A percentile compares a stretch with the other conserved stretches of the same genome.
These are phyloP conservation scores for Pseudozyma hubeiensis DNA, from an alignment of 1,284 basidiomycete genomes.

Conservation along the genomic window DNA sequence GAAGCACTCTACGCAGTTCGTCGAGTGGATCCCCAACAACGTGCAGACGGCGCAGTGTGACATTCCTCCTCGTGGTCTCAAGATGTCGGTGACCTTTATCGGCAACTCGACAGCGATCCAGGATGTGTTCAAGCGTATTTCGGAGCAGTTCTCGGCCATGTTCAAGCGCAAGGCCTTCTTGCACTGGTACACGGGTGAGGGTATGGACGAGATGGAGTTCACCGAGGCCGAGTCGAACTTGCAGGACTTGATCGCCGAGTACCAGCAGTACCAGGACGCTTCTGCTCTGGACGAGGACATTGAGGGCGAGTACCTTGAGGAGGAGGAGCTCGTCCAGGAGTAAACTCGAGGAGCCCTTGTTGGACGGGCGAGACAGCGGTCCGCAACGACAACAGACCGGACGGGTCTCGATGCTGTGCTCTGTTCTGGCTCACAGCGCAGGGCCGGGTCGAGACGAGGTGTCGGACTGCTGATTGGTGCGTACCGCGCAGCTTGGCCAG, in stretches of 20 bases:
- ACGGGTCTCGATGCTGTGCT: conserved; percentile 13
- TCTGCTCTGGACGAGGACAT: conserved; percentile 70
- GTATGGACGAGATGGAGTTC: conserved; percentile 70
- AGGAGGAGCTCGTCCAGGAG: conserved; percentile 56
- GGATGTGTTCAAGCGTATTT: conserved; percentile 68
- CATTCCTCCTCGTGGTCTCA: conserved; percentile 65
- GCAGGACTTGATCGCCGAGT: conserved; percentile 70
- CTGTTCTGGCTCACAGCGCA: not conserved
- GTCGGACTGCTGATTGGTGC: not conserved
- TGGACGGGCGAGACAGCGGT: no score
- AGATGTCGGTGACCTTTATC: conserved; percentile 69
- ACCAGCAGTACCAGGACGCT: conserved; percentile 70
- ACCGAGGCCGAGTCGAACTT: conserved; percentile 69
- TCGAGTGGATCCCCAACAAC: conserved; percentile 69
- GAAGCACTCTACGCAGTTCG: conserved; percentile 64
- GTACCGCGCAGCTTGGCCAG: no score
- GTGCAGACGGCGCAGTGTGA: conserved; percentile 68
- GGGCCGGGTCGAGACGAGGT: conserved; percentile 8
- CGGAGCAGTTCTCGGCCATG: conserved; percentile 67
- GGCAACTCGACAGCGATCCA: conserved; percentile 69
- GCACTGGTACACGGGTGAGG: conserved; percentile 70
- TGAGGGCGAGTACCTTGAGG: conserved; percentile 63
- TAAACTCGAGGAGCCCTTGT: conserved; percentile 5
- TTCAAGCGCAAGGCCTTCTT: conserved; percentile 69
- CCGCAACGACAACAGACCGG: no score